Percentiles rank a stretch among this genome's conserved stretches.
Evolutionary conservation across 352 stramenopile species (phyloP).

Genomic region (Globisporangium cylindrosporum): DNA sequence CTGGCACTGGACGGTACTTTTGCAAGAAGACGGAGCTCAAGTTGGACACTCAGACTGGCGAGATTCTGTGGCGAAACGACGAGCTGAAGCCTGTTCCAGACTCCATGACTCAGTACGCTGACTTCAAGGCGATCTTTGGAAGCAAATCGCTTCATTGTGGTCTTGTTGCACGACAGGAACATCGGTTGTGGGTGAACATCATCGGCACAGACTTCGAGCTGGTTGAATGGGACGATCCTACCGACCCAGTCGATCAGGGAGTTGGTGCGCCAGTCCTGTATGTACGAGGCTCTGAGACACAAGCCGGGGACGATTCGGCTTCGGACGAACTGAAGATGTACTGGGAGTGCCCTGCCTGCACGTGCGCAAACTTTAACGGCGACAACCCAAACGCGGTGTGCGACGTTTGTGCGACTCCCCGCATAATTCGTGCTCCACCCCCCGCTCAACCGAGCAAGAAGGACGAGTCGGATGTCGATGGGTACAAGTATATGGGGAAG

Average conservation of each 20-base stretch:
- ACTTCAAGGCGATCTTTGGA: slow-evolving; percentile 85
- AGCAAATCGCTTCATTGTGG: slow-evolving; percentile 86
- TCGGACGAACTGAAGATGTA: slow-evolving; percentile 82
- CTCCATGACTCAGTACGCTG: slow-evolving; percentile 87
- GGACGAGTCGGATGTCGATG: slow-evolving; percentile 30
- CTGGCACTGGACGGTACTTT: slow-evolving; percentile 60
- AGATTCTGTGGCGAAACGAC: slow-evolving; percentile 90
- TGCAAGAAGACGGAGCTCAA: slow-evolving; percentile 82
- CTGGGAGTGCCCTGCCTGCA: slow-evolving; percentile 83
- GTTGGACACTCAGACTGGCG: slow-evolving; percentile 80
- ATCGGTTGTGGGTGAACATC: slow-evolving; percentile 88
- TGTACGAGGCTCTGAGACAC: slow-evolving; percentile 18
- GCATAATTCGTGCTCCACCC: slow-evolving; percentile 23
- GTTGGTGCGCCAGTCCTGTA: slow-evolving; percentile 65
- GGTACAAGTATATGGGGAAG: slow-evolving; percentile 58
- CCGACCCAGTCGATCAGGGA: slow-evolving; percentile 73
- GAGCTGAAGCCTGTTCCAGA: slow-evolving; percentile 89
- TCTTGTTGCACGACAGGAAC: slow-evolving; percentile 80
- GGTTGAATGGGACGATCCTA: slow-evolving; percentile 86
- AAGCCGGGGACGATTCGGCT: slow-evolving; percentile 15
- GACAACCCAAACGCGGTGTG: slow-evolving; percentile 75
- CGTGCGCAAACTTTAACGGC: slow-evolving; percentile 85
- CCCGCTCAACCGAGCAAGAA: slow-evolving; percentile 21
- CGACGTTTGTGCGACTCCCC: slow-evolving; percentile 72
- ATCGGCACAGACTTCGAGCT: slow-evolving; percentile 86